phyloP scores from a whole-genome alignment of 2,329 filamentous ascomycete genomes.

The Botrytis galanthina region DNA sequence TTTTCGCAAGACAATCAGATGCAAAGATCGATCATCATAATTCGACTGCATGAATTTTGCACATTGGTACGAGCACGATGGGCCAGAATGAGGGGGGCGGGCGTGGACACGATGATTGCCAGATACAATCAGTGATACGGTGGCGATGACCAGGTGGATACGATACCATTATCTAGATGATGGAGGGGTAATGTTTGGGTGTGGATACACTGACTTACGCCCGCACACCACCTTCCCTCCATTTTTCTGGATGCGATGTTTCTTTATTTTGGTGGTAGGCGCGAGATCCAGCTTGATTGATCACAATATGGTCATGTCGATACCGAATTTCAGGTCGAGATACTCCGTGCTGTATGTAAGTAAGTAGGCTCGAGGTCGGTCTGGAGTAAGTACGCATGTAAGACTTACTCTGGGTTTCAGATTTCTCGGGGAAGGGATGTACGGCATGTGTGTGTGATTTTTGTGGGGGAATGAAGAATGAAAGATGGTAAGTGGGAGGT shows the following conservation, averaged over 20 bases:
- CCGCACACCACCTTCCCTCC: not conserved
- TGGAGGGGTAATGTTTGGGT: conserved; percentile 3
- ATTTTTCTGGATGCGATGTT: not conserved
- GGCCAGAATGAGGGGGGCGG: not conserved
- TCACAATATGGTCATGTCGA: not conserved
- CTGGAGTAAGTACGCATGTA: not conserved
- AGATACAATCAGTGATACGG: not conserved
- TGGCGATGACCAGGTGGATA: conserved; percentile 4
- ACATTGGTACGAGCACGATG: not conserved
- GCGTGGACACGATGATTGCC: not conserved
- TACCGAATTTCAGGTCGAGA: not conserved
- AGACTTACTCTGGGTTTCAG: not conserved
- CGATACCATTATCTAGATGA: not conserved
- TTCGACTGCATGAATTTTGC: not conserved
- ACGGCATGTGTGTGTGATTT: not conserved
- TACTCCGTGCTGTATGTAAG: not conserved
- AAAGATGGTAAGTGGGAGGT: not conserved
- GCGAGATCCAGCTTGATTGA: not conserved
- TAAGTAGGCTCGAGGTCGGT: too few species aligned
- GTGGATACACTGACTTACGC: conserved; percentile 1
- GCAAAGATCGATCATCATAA: not conserved
- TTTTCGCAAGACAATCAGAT: too few species aligned
- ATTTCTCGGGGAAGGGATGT: not conserved
- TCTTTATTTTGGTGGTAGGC: not conserved
- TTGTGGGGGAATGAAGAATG: not conserved